Conservation (phyloP, 1,284 basidiomycete species). For the Cryptococcus sp. region DNA sequence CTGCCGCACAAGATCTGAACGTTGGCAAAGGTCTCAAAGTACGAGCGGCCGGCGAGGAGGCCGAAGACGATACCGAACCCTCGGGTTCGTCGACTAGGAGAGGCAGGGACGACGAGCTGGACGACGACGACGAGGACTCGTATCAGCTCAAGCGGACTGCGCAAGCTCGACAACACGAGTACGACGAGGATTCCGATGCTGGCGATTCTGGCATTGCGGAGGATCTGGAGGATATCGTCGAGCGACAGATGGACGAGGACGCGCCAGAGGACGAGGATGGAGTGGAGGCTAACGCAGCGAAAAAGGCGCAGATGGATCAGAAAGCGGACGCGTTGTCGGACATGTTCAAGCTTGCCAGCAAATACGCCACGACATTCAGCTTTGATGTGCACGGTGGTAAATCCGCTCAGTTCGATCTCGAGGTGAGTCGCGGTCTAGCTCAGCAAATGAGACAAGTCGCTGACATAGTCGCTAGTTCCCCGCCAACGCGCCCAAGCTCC, state of each 20-base stretch:
- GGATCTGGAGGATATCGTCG: slow-evolving; percentile 65
- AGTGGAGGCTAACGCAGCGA: slow-evolving; percentile 55
- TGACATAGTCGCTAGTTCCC: slow-evolving; percentile 48
- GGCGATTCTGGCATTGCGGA: slow-evolving; percentile 59
- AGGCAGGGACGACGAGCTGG: slow-evolving; percentile 60
- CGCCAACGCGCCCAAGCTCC: slow-evolving; percentile 73
- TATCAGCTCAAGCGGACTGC: slow-evolving; percentile 64
- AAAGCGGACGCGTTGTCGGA: slow-evolving; percentile 53
- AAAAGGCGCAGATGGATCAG: slow-evolving; percentile 55
- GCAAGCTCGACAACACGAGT: slow-evolving; percentile 69
- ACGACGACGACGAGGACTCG: slow-evolving; percentile 70
- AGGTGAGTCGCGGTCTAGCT: slow-evolving; percentile 60
- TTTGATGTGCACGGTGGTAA: slow-evolving; percentile 66
- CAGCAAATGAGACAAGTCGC: not conserved
- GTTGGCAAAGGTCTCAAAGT: slow-evolving; percentile 75
- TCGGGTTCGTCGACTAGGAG: slow-evolving; percentile 41
- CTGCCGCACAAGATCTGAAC: slow-evolving; percentile 77
- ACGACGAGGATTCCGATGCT: slow-evolving; percentile 63
- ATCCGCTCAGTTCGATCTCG: slow-evolving; percentile 74
- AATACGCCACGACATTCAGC: slow-evolving; percentile 64
- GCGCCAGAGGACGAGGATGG: slow-evolving; percentile 51
- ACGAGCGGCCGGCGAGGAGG: slow-evolving; percentile 43
- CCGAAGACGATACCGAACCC: slow-evolving; percentile 57
- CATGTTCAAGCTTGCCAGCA: slow-evolving; percentile 56
- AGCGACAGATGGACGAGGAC: slow-evolving; percentile 59